Conservation (phyloP, 1,284 basidiomycete species). For the Hemileia vastatrix region DNA sequence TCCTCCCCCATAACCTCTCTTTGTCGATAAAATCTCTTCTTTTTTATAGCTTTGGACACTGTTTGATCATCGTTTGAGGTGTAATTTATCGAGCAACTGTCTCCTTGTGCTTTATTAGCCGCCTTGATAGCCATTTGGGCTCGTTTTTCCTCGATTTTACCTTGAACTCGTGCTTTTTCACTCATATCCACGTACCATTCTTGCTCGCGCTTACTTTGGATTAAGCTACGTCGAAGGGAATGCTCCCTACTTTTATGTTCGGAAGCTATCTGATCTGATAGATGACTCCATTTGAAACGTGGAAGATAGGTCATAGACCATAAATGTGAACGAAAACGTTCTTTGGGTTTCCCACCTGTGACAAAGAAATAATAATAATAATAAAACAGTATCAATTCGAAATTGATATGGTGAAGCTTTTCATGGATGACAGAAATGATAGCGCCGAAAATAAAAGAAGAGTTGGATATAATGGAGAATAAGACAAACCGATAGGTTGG, state of each 20-base stretch:
- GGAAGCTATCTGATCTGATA: slow-evolving; percentile 97
- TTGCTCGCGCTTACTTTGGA: slow-evolving; percentile 79
- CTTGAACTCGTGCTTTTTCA: slow-evolving; percentile 79
- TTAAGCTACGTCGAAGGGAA: slow-evolving; percentile 76
- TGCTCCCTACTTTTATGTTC: slow-evolving; percentile 82
- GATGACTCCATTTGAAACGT: slow-evolving; percentile 97
- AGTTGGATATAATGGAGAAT: background rate
- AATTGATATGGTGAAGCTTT: background rate
- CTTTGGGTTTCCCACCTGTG: slow-evolving; percentile 68
- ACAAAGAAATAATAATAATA: background rate
- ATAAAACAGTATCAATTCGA: background rate
- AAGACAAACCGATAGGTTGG: slow-evolving; percentile 60
- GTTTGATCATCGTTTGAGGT: no score
- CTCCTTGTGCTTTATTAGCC: no score
- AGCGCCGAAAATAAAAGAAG: background rate
- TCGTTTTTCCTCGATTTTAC: slow-evolving; percentile 73
- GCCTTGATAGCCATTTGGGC: no score
- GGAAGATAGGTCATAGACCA: slow-evolving; percentile 99
- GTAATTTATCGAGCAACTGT: no score
- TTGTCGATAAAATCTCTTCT: no score
- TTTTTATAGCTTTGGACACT: no score
- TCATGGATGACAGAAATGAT: background rate
- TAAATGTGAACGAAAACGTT: slow-evolving; percentile 81
- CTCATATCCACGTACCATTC: slow-evolving; percentile 88
- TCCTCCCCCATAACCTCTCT: no score